Base-by-base conservation (phyloP, 2,329 filamentous ascomycete genomes). In the Camillea tinctor region DNA sequence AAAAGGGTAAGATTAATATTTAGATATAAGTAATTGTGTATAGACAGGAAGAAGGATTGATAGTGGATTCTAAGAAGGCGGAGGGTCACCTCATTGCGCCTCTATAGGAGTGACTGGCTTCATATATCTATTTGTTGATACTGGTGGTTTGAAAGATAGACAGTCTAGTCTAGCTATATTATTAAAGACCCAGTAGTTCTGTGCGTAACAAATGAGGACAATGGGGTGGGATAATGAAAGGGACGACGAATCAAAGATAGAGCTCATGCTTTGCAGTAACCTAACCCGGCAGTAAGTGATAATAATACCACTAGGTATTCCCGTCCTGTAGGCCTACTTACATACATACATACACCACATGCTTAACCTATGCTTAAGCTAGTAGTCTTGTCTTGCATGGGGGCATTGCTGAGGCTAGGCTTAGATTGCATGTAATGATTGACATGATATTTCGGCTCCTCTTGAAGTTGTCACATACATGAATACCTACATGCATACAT, bases 61-160 rank as follows among this genome's bases (percentile, higher is more conserved):
- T 52, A 52, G 48, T 54, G 6, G 26, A 30, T 30, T 30, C 26
- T 1, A 30, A 3, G 26, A 30, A 7, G 26, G 13, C 26, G 13
- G 26, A 30, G 7, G 54, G 15, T 55, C 49, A 60, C 60, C 51
- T 55, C 24, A 56, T 11, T 30, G 13, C 7, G 52, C 48, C 55
- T 51, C 53, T 50, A 26, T 49, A 58, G 63, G 59, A 64, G 26
- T 30, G 36, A n/a, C n/a, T 59, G 48, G 53, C 65, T 67, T 67
- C 64, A 66, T 71, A 71, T 69, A 66, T 48, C 24, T 23, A 50
- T 3, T 21, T 50, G 49, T n/a, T 15, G 36, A 44, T 44, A 44
- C 13, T 44, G 17, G 17, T 11, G 36, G 36, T 3, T 40, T 21
- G 40, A 23, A 24, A 50, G 44, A 30, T 50, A 48, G 50, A 44